Evolutionary conservation across 768 basidiomycete species (phyloP), one percentile per base, ranked within the genome.

Genomic region (Termitomyces sp.): DNA sequence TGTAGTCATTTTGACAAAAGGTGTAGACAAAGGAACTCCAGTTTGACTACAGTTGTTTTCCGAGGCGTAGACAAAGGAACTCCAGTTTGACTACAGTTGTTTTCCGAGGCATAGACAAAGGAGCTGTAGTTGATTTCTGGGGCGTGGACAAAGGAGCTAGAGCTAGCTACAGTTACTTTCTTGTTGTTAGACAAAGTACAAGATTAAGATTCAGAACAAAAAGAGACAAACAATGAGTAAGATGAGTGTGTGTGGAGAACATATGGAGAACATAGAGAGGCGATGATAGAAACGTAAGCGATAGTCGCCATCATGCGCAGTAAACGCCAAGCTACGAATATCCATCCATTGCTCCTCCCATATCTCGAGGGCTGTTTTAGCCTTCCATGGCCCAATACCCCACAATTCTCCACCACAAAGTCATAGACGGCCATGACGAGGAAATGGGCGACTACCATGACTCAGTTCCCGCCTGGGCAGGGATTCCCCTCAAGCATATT

Each of bases 401-500:
- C 22, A 40, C 44, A 26, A n/a, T 52, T 32, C 16, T 58, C 7
- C 50, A 58, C 43, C 70, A 66, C 30, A 53, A 69, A 22, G 71
- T 76, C 24, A 63, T 65, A 63, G 60, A 65, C 63, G 69, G 71
- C 56, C 69, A 66, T 63, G 74, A 79, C 66, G 74, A 81, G 10
- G 78, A 80, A 62, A 71, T 81, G 50, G 74, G 79, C 43, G 66
- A 80, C 32, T 58, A 61, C 70, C 39, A 67, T 22, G 56, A 66
- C 47, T 24, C 76, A 8, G 67, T 76, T 4, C 89, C 90, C 37
- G 74, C 83, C 9, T 64, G 91, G 20, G 87, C 79, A 67, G 89
- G 89, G 51, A 67, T 92, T 36, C 87, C 89, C 16, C 74, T 91
- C 64, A 92, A 91, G 76, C 90, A 91, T 61, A 82, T 92, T 58